Conservation (phyloP, 306 rosid species). For the Mucuna pruriens region DNA sequence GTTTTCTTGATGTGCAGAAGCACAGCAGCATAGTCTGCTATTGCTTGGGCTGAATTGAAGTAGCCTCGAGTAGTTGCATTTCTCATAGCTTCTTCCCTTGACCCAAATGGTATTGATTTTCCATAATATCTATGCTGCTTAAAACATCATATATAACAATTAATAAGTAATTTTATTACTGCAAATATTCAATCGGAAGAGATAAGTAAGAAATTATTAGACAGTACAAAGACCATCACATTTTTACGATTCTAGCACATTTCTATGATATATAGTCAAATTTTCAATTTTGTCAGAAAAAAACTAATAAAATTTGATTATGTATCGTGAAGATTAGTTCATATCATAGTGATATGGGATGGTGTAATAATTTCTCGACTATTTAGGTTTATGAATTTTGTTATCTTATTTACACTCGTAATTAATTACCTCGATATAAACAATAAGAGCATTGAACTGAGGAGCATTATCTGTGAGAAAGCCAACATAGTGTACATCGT, state of each 20-base stretch:
- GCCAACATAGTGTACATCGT: background rate
- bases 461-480: constrained; percentile 50
- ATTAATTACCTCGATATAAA: constrained; percentile 54
- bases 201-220: no score
- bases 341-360: no score
- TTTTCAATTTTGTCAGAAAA: no score
- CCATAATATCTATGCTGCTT: constrained; percentile 46
- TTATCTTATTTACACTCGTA: background rate
- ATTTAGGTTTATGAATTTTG: no score
- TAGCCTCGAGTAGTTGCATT: constrained; percentile 49
- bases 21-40: constrained; percentile 68
- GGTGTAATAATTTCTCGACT: no score
- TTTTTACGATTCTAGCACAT: no score
- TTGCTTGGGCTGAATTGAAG: constrained; percentile 62
- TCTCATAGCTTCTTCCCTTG: constrained; percentile 42
- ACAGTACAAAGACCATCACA: no score
- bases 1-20: constrained; percentile 50
- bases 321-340: no score
- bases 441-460: constrained; percentile 52
- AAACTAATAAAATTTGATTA: no score
- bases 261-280: no score
- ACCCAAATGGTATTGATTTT: constrained; percentile 58
- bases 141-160: background rate
- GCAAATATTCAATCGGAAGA: no score
- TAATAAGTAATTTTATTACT: background rate